Conservation (phyloP, 1,284 basidiomycete genomes). For the Pterula multifida region DNA sequence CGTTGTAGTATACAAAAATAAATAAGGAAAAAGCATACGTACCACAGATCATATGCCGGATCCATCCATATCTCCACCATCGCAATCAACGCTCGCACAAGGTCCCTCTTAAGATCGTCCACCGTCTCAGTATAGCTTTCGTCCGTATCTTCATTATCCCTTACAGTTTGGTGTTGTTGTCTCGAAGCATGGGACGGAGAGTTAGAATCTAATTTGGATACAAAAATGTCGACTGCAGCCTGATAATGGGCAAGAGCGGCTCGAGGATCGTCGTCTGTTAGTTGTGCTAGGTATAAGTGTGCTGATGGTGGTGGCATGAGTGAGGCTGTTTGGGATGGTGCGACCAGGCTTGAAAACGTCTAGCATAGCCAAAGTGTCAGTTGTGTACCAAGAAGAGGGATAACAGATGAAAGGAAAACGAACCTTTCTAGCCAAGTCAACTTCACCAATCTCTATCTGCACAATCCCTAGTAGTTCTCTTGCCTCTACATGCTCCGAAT, state of each 20-base stretch:
- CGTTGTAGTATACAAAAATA: background rate
- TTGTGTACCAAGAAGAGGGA: no score
- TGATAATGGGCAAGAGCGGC: constrained; percentile 74
- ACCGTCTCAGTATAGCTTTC: constrained; percentile 44
- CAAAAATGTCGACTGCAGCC: constrained; percentile 68
- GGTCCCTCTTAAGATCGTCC: constrained; percentile 30
- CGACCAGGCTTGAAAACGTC: constrained; percentile 56
- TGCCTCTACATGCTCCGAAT: constrained; percentile 57
- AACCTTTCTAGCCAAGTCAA: constrained; percentile 65
- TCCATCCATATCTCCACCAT: constrained; percentile 98
- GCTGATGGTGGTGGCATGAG: constrained; percentile 66
- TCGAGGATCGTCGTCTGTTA: constrained; percentile 67
- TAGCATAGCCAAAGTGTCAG: constrained; percentile 20
- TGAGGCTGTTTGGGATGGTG: constrained; percentile 46
- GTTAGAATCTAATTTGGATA: constrained; percentile 60
- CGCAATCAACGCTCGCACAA: constrained; percentile 76
- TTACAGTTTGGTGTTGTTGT: constrained; percentile 21
- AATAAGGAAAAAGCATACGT: constrained; percentile 15
- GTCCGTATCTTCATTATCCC: constrained; percentile 49
- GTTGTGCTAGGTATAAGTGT: constrained; percentile 85
- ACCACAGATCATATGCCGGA: constrained; percentile 81
- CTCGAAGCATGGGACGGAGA: constrained; percentile 10
- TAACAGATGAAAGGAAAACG: constrained; percentile 13
- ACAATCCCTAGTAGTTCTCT: constrained; percentile 72
- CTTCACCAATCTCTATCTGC: constrained; percentile 68